A percentile compares a stretch with the other conserved stretches of the same genome.
phyloP scores from a whole-genome alignment of 2,329 filamentous ascomycete species.

The Cercospora nicotianae region DNA sequence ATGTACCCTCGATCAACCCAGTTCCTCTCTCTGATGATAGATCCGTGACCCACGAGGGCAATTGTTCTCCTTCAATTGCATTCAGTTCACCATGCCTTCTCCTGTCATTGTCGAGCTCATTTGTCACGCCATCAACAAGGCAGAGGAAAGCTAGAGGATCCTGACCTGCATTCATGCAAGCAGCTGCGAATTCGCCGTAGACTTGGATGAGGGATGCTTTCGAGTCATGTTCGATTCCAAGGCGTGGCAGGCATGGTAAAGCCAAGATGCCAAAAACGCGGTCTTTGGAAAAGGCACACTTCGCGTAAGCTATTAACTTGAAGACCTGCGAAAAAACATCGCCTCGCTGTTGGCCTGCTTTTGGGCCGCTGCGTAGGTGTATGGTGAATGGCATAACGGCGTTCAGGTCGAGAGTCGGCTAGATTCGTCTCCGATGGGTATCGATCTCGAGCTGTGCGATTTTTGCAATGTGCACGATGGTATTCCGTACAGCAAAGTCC shows the following conservation, averaged over 20 bases:
- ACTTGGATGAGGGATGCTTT: background rate
- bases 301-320: background rate
- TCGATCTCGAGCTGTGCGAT: background rate
- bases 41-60: background rate
- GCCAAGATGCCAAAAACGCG: background rate
- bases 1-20: background rate
- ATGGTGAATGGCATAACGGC: background rate
- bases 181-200: background rate
- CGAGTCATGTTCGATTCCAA: background rate
- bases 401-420: background rate
- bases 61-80: background rate
- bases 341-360: background rate
- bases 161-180: background rate
- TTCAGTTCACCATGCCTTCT: background rate
- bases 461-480: background rate
- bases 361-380: background rate
- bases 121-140: background rate
- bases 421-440: background rate
- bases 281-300: background rate
- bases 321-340: background rate
- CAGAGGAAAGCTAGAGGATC: background rate
- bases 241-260: background rate
- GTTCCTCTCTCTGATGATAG: background rate
- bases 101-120: background rate
- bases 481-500: background rate